Conservation (phyloP, 73 alveolate species). For the Halteria grandinella region DNA sequence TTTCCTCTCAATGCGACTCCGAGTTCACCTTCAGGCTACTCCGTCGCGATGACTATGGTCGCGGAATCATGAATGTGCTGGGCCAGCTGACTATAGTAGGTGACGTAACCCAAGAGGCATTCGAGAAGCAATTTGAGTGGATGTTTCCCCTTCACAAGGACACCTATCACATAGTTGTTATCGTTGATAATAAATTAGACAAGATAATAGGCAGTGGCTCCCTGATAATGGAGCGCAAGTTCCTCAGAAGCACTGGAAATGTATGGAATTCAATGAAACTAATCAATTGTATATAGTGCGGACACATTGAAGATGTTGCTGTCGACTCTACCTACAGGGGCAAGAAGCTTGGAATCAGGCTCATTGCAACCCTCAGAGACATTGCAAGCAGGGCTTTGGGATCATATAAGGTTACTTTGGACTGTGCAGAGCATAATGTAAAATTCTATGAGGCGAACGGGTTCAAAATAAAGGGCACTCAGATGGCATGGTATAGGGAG, state of each 20-base stretch:
- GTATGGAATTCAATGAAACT: background rate
- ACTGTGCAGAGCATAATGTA: conserved; percentile 50
- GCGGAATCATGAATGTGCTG: conserved; percentile 50
- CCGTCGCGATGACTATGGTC: conserved; percentile 37
- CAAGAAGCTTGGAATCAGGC: background rate
- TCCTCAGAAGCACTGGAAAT: conserved; percentile 39
- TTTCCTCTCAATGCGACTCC: conserved; percentile 12
- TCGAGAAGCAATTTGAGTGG: conserved; percentile 34
- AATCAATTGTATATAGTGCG: conserved; percentile 48
- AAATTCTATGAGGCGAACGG: conserved; percentile 39
- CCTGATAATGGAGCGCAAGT: conserved; percentile 52
- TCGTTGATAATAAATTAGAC: conserved; percentile 25
- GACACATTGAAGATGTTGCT: conserved; percentile 63
- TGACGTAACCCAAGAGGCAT: conserved; percentile 31
- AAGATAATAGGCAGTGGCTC: conserved; percentile 56
- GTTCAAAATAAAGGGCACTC: conserved; percentile 25
- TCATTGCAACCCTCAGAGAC: conserved; percentile 1
- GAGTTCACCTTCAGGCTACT: conserved; percentile 40
- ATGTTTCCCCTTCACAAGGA: conserved; percentile 6
- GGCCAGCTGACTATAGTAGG: conserved; percentile 56
- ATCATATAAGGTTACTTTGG: conserved; percentile 23
- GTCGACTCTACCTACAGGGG: conserved; percentile 34
- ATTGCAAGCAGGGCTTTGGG: no score
- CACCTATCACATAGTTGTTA: conserved; percentile 41
- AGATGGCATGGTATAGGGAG: conserved; percentile 39